Base-by-base conservation (phyloP, 108 stramenopile genomes). In the Skeletonema menzelii region DNA sequence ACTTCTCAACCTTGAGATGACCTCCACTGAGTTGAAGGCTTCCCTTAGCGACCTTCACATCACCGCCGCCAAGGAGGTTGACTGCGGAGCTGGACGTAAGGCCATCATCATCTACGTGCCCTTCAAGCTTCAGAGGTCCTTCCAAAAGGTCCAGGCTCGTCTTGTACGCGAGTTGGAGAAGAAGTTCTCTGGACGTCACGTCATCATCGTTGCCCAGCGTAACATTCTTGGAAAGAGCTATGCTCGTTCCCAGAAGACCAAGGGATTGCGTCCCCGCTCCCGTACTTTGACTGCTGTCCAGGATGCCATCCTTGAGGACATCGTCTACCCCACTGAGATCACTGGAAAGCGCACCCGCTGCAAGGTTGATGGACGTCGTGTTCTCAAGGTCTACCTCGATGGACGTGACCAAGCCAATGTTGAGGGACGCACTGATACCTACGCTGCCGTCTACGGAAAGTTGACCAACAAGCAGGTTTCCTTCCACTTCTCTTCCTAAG, bases 161-260 rank as follows among this genome's bases (percentile, higher is more conserved):
- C 91, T 99, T 70, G 97, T 99, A 15, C 96, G 97, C 44, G 99
- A 99, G 85, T 84, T 99, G 77, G 99, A 99, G 91, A 99, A 99
- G 95, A 99, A 99, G 85, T 98, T 98, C 91, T 96, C 96, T 53
- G 99, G 97, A 65, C 82, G 82, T 56, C 96, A 98, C 82, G 97
- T 99, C 56, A 80, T 99, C 75, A 87, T 99, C 69, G 88, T 99
- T 67, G 99, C 92, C 60, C 97, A 98, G 75, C 92, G 99, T 57
- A 99, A 96, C 84, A 99, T 99, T 77, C 91, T 98, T 56, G 97
- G 97, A 84, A 97, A 98, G 86, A 80, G 85, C 68, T 98, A 85
- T 75, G 73, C 77, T 60, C 96, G 99, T 46, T 88, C 84, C 75
- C 88, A 87, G 79, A 92, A 94, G 85, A 93, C 93, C 63, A 88